Conservation (phyloP, 2,329 filamentous ascomycete genomes). For the Domatiomyces catenatus region DNA sequence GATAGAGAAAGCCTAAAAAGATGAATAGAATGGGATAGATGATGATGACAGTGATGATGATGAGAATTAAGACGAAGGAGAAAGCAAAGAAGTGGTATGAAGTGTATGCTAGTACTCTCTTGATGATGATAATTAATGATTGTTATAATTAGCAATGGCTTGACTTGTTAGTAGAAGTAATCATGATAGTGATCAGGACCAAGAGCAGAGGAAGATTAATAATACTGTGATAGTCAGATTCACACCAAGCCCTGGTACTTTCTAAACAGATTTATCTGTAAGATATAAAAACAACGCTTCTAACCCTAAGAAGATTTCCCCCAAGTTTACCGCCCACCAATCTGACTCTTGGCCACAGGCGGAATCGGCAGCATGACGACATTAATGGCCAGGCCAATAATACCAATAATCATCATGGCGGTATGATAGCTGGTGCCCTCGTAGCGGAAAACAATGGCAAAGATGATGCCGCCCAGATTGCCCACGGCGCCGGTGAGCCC, state of each 20-base stretch:
- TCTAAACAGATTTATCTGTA: no score
- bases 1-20: background rate
- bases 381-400: conserved; percentile 57
- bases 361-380: conserved; percentile 49
- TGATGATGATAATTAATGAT: no score
- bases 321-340: conserved; percentile 22
- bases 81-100: background rate
- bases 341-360: conserved; percentile 40
- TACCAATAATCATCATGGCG: conserved; percentile 68
- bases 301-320: no score
- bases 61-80: background rate
- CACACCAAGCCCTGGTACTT: no score
- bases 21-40: background rate
- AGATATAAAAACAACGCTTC: no score
- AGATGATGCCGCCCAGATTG: conserved; percentile 73
- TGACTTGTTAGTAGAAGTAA: no score
- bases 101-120: background rate
- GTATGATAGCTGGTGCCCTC: conserved; percentile 50
- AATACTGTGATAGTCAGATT: no score
- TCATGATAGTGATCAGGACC: no score
- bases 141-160: no score
- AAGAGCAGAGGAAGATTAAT: no score
- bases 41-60: background rate
- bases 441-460: conserved; percentile 71
- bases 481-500: conserved; percentile 66